Evolutionary conservation across 768 basidiomycete species (phyloP).

Genomic region (Aureoboletus auriporus): DNA sequence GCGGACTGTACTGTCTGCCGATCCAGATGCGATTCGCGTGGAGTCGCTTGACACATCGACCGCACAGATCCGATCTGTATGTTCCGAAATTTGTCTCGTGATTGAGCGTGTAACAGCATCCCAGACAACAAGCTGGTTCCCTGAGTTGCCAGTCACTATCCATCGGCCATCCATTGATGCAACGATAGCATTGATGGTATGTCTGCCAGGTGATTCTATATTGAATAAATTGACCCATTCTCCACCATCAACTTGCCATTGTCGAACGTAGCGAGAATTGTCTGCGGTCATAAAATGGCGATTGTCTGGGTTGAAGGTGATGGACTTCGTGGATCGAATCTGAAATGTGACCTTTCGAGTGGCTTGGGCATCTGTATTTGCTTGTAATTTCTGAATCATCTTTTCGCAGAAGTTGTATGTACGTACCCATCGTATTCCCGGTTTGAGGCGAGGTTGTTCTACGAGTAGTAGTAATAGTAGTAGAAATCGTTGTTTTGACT

Average conservation of each 20-base stretch:
- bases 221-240: too few relatives aligned
- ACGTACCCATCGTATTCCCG: neutral
- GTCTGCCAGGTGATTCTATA: too few relatives aligned
- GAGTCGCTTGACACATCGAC: constrained; percentile 1
- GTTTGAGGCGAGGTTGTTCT: too few relatives aligned
- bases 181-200: neutral
- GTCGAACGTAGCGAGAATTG: too few relatives aligned
- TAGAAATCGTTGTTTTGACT: too few relatives aligned
- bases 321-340: too few relatives aligned
- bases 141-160: neutral
- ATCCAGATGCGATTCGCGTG: neutral
- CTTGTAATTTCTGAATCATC: neutral
- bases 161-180: neutral
- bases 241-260: too few relatives aligned
- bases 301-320: too few relatives aligned
- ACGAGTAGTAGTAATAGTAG: too few relatives aligned
- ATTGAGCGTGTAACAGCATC: neutral
- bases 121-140: neutral
- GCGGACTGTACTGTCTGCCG: neutral
- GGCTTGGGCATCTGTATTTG: neutral
- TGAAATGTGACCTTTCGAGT: neutral
- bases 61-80: neutral
- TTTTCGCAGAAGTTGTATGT: too few relatives aligned
- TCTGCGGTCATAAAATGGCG: too few relatives aligned
- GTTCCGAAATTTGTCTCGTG: neutral